Evolutionary conservation across 129 eudicot genomes (phyloP).

Genomic region (Deinandra increscens): DNA sequence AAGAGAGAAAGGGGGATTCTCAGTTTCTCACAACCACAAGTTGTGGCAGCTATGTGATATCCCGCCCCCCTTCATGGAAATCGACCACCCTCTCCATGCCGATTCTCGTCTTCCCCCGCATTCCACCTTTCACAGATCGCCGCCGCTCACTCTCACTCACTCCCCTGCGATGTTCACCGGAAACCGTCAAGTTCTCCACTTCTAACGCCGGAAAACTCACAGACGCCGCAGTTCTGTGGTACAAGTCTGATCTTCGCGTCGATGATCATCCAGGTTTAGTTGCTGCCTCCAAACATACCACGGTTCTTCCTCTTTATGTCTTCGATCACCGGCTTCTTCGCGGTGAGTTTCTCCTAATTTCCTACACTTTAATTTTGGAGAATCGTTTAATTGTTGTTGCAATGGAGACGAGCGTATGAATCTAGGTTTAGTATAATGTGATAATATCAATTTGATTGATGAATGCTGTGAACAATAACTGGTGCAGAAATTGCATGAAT

Average conservation of each 20-base stretch:
- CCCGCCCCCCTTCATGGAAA: not conserved
- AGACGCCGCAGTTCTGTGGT: slow-evolving; percentile 69
- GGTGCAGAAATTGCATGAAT: slow-evolving; percentile 5
- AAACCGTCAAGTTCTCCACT: slow-evolving; percentile 25
- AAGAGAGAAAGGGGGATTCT: no score
- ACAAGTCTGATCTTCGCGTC: slow-evolving; percentile 76
- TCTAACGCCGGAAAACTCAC: slow-evolving; percentile 17
- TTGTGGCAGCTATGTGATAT: not conserved
- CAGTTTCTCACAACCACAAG: slow-evolving; percentile 8
- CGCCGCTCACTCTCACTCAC: slow-evolving; percentile 7
- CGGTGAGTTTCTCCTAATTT: slow-evolving; percentile 28
- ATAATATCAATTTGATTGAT: slow-evolving; percentile 5
- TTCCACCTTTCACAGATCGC: slow-evolving; percentile 13
- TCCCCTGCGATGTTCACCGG: slow-evolving; percentile 27
- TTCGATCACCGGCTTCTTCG: slow-evolving; percentile 87
- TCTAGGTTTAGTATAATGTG: not conserved
- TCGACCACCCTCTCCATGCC: slow-evolving; percentile 45
- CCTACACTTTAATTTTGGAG: not conserved
- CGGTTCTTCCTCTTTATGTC: slow-evolving; percentile 67
- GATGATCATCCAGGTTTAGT: slow-evolving; percentile 86
- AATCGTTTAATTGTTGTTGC: slow-evolving; percentile 7
- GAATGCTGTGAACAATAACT: slow-evolving; percentile 1
- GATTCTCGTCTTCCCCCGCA: slow-evolving; percentile 32
- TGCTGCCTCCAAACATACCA: slow-evolving; percentile 52
- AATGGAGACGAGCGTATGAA: not conserved